Conservation (phyloP, 345 rosid species). For the Lumnitzera littorea region DNA sequence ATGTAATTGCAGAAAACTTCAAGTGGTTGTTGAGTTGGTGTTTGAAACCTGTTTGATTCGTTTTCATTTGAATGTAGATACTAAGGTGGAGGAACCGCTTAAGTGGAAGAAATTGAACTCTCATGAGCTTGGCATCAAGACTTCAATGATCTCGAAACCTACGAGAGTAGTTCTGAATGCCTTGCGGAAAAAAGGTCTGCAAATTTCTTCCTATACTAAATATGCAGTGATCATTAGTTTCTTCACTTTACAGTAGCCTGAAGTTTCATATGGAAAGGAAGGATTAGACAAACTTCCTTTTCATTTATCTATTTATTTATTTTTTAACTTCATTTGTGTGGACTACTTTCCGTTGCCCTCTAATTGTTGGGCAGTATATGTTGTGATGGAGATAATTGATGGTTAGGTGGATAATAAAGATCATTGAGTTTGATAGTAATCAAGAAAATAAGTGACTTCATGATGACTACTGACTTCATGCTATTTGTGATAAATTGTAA, state of each 20-base stretch:
- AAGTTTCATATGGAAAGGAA: too few relatives aligned
- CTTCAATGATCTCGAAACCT: constrained; percentile 51
- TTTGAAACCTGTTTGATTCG: neutral
- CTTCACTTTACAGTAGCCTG: neutral
- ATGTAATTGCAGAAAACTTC: neutral
- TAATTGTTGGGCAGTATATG: too few relatives aligned
- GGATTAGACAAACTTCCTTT: too few relatives aligned
- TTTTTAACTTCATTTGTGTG: too few relatives aligned
- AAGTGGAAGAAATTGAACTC: constrained; percentile 48
- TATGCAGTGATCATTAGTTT: neutral
- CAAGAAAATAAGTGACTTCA: too few relatives aligned
- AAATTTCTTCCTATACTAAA: constrained; percentile 2
- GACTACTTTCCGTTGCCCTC: too few relatives aligned
- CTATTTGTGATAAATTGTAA: too few relatives aligned
- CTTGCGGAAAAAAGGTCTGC: constrained; percentile 42
- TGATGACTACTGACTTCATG: too few relatives aligned
- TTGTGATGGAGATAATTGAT: too few relatives aligned
- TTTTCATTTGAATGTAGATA: neutral
- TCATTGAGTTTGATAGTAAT: too few relatives aligned
- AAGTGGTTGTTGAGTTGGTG: neutral
- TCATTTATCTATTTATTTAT: too few relatives aligned
- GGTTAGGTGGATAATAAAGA: too few relatives aligned
- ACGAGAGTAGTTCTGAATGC: constrained; percentile 49
- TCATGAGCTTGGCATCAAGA: constrained; percentile 49
- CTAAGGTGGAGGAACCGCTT: constrained; percentile 14